These are phyloP conservation scores for Cladophialophora yegresii DNA, from an alignment of 2,329 filamentous ascomycete species.

Conservation along the genomic window DNA sequence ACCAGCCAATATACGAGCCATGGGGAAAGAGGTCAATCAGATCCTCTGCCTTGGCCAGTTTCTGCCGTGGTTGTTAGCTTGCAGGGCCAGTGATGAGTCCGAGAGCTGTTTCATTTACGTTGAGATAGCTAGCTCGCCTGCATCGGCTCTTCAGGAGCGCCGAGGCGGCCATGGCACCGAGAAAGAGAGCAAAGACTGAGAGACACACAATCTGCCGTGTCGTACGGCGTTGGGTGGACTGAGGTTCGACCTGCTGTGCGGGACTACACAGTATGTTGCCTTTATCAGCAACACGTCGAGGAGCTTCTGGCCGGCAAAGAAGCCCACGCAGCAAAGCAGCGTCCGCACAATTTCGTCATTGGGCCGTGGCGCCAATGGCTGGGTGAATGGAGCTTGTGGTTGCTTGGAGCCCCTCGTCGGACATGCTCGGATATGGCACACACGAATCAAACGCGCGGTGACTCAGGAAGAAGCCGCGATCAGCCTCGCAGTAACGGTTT, in stretches of 20 bases:
- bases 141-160: slow-evolving; percentile 75
- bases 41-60: slow-evolving; percentile 77
- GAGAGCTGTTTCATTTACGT: slow-evolving; percentile 36
- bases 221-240: background rate
- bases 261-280: background rate
- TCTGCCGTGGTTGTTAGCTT: slow-evolving; percentile 42
- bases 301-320: background rate
- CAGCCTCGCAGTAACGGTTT: background rate
- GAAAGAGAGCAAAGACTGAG: background rate
- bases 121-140: slow-evolving; percentile 72
- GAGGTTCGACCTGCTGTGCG: background rate
- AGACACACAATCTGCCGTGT: background rate
- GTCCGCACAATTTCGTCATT: background rate
- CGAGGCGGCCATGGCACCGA: slow-evolving; percentile 58
- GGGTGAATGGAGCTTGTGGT: background rate
- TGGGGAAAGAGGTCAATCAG: slow-evolving; percentile 79
- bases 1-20: slow-evolving; percentile 86
- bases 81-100: background rate
- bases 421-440: slow-evolving; percentile 1
- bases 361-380: background rate
- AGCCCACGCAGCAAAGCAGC: background rate
- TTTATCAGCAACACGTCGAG: background rate
- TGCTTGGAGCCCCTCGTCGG: slow-evolving; percentile 4
- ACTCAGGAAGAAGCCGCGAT: background rate
- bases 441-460: slow-evolving; percentile 1